Base-by-base conservation (phyloP, 768 basidiomycete genomes). In the Solioccasus polychromus region DNA sequence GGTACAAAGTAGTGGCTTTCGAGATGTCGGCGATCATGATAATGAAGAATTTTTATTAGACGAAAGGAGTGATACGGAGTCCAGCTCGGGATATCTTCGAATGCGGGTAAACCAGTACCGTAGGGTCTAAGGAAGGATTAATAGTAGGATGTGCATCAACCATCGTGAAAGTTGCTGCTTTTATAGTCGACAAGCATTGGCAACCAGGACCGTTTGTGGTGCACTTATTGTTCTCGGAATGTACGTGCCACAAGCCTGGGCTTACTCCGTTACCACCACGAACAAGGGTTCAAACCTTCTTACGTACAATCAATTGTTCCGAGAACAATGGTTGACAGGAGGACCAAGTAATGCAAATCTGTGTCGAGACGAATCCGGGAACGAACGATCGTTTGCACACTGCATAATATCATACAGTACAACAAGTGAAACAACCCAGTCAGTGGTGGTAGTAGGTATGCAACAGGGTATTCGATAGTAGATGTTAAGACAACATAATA, bases 11-110 rank as follows among this genome's bases (percentile, higher is more conserved):
- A 53, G 79, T 69, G 44, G 77, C 76, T 72, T 82, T 88, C 12
- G 85, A 83, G 32, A 88, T 72, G 53, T 78, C 76, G 49, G 80
- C 69, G 57, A 90, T 80, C 88, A 89, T 91, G 37, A 28, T 40
- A 11, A 23, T 17, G 23, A 35, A 8, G 34, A 45, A 17, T 28
- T 39, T 48, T 28, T 45, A 35, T 29, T n/a, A 36, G 15, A 2
- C 3, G 31, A 0, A 48, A 46, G 35, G 32, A 43, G 17, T 39
- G 31, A 44, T 47, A 18, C 45, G 17, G 40, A 44, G n/a, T n/a
- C n/a, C n/a, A n/a, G n/a, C n/a, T n/a, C 20, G 35, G 40, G 58
- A 45, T 60, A 41, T 53, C 57, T 47, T 24, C 32, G 30, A 22
- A 15, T 51, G 60, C 51, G 40, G 44, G 57, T 48, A 59, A 41